Evolutionary conservation across 1,284 basidiomycete genomes (phyloP), one percentile per base, ranked within the genome.

Genomic region (Veloporphyrellus conicus): DNA sequence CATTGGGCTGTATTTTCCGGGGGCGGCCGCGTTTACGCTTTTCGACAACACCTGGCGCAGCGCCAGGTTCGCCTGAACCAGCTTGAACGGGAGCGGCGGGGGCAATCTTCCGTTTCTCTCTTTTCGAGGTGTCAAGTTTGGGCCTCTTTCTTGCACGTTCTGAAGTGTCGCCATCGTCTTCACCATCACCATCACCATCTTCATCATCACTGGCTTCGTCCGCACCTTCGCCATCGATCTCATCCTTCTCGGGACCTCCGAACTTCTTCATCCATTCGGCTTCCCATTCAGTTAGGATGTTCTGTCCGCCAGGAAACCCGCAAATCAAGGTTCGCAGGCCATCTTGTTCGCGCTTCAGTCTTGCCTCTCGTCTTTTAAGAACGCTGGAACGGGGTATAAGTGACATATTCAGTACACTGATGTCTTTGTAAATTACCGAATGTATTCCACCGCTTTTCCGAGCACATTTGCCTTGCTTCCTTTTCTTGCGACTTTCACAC

Each of bases 381-480:
- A 90, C 87, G 9, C 82, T 81, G 50, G 7, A 35, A 34, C 18
- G 18, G 29, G 14, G 22, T 14, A 16, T 60, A 2, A 62, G 43
- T 16, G 15, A n/a, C 14, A 23, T 27, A 9, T 14, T 20, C 9
- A 16, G n/a, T 15, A 0, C 15, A 6, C 14, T 8, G 19, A 49
- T 53, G 19, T 22, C 18, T 3, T 28, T 18, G 5, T n/a, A 41
- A 52, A 71, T 49, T 49, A 79, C 79, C 69, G 67, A 47, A 90
- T 90, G 57, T 90, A 90, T 62, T 90, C 87, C 1, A 86, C 84
- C 0, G 87, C 87, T 53, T 90, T 90, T 27, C 85, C 87, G 4
- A 90, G 72, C 1, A 90, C 83, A 54, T 87, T 90, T 2, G 87
- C 88, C 61, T 90, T 90, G 67, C 83, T 87, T 64, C 85, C 85